Conservation (phyloP, 306 rosid species). For the Pachyrhizus erosus region DNA sequence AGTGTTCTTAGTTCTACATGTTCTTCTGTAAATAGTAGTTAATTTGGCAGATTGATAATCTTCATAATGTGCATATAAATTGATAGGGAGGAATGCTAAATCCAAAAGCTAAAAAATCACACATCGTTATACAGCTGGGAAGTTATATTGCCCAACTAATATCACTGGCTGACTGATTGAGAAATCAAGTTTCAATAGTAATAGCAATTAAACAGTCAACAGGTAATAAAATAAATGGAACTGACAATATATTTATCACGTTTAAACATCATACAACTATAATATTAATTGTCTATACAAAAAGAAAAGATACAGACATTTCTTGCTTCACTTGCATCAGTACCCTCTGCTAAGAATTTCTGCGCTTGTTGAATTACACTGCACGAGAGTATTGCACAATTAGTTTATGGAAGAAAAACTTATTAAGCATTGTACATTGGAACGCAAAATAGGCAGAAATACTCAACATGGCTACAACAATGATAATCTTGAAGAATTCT, state of each 20-base stretch:
- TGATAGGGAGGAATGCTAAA: conserved; percentile 11
- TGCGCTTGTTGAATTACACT: conserved; percentile 89
- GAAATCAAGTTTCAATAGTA: conserved; percentile 24
- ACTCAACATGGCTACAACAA: conserved; percentile 24
- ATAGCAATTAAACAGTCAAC: conserved; percentile 6
- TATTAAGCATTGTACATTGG: conserved; percentile 34
- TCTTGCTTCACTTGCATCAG: conserved; percentile 74
- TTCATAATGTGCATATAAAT: background rate
- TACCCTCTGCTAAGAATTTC: conserved; percentile 65
- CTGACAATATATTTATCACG: conserved; percentile 13
- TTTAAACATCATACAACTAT: conserved; percentile 35
- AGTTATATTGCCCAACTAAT: conserved; percentile 26
- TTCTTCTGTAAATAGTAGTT: conserved; percentile 24
- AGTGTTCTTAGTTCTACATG: conserved; percentile 32
- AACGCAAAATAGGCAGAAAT: conserved; percentile 24
- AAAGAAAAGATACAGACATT: conserved; percentile 61
- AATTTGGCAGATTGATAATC: conserved; percentile 16
- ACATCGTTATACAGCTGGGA: background rate
- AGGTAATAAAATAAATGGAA: conserved; percentile 1
- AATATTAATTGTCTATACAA: conserved; percentile 10
- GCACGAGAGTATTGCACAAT: conserved; percentile 47
- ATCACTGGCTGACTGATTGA: background rate
- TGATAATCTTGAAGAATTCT: background rate
- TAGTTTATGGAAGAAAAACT: conserved; percentile 41
- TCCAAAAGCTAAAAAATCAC: conserved; percentile 32